Percentiles rank a stretch among this genome's conserved stretches.
phyloP scores from a whole-genome alignment of 805 yeast genomes.

The Pichia thaimueangensis region DNA sequence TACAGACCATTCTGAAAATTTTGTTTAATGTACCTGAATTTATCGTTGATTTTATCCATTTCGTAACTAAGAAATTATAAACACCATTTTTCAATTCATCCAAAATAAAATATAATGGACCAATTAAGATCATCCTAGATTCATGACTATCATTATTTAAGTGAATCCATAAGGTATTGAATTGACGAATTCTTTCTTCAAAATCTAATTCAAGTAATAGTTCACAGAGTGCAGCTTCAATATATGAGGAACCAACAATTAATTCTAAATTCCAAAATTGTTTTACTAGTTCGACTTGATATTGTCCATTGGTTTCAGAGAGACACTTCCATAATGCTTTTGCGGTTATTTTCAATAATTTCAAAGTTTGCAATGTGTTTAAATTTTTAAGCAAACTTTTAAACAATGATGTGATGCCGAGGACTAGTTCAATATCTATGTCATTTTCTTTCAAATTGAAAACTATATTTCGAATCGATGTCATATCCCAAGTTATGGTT shows the following conservation, averaged over 20 bases:
- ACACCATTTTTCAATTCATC: constrained; percentile 53
- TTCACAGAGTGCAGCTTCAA: constrained; percentile 69
- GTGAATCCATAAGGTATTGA: constrained; percentile 71
- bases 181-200: constrained; percentile 44
- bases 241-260: constrained; percentile 43
- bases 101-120: constrained; percentile 61
- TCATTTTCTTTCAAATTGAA: constrained; percentile 15
- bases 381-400: constrained; percentile 29
- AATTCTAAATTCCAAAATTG: constrained; percentile 56
- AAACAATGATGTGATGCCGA: constrained; percentile 39
- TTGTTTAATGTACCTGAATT: constrained; percentile 53
- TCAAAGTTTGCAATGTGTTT: constrained; percentile 30
- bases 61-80: constrained; percentile 35
- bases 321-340: constrained; percentile 52
- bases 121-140: constrained; percentile 40
- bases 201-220: constrained; percentile 39
- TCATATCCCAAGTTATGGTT: constrained; percentile 27
- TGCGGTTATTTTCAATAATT: constrained; percentile 36
- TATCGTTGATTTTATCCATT: constrained; percentile 42
- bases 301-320: constrained; percentile 40
- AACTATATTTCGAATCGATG: constrained; percentile 24
- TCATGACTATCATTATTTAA: constrained; percentile 43
- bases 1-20: constrained; percentile 50
- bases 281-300: constrained; percentile 67
- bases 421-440: constrained; percentile 29